These are phyloP conservation scores for Pachysandra terminalis DNA, from an alignment of 164 flowering plant genomes.

Conservation along the genomic window DNA sequence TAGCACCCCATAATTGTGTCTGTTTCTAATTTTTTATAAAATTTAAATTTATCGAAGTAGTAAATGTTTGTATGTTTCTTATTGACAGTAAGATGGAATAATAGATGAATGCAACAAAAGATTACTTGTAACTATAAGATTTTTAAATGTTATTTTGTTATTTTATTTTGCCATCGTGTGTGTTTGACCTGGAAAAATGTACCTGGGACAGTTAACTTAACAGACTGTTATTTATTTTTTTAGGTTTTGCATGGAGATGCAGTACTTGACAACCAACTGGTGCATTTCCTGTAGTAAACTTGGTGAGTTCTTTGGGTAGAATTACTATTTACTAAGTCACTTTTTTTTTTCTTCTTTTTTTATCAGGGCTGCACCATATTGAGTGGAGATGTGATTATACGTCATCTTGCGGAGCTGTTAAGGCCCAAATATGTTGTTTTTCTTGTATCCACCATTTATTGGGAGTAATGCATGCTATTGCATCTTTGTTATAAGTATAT, in stretches of 20 bases:
- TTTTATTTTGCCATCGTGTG: constrained; percentile 1
- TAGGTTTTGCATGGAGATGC: constrained; percentile 99
- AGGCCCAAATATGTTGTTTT: constrained; percentile 90
- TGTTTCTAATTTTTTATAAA: neutral
- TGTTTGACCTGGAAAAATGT: neutral
- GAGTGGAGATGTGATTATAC: constrained; percentile 96
- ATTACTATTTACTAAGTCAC: constrained; percentile 8
- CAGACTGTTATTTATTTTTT: constrained; percentile 12
- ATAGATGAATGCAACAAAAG: neutral
- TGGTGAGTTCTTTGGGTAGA: constrained; percentile 2
- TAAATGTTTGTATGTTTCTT: neutral
- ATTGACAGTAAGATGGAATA: neutral
- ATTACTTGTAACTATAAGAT: neutral
- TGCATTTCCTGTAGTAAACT: constrained; percentile 20
- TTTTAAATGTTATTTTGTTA: neutral
- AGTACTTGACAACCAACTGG: constrained; percentile 73
- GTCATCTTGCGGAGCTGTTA: constrained; percentile 72
- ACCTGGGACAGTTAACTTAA: neutral
- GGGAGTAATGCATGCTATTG: neutral
- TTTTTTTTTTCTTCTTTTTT: too few relatives aligned
- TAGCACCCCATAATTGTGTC: neutral
- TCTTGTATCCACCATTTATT: constrained; percentile 67
- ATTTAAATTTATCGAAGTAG: too few relatives aligned
- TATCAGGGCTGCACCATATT: constrained; percentile 91
- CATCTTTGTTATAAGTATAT: neutral